Evolutionary conservation across 1,284 basidiomycete species (phyloP), one percentile per base, ranked within the genome.

Genomic region (Ceratobasidium sp.): DNA sequence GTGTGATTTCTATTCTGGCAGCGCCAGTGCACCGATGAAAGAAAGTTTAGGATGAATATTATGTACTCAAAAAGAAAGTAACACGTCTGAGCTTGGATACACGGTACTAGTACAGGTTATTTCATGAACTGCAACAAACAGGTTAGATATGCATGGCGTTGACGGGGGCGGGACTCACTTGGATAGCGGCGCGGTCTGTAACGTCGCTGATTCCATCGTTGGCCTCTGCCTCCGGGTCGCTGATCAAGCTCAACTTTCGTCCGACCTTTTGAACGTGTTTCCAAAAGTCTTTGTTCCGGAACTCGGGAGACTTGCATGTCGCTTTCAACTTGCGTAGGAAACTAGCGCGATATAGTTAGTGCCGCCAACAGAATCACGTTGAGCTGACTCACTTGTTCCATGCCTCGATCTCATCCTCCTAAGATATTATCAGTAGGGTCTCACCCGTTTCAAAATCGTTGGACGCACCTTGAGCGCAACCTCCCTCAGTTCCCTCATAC

Each of bases 391-490:
- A 92, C 89, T 80, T 81, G 81, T 94, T 93, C 92, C 92, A 94
- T 27, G 86, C 86, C 65, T 91, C 89, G 53, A 93, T 87, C 80
- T 93, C 91, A 79, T 92, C 90, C 81, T 93, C 90, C 88, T 91
- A 77, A n/a, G 48, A 63, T 16, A 29, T 27, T n/a, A 27, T 71
- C 6, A 34, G 16, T 7, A 54, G 24, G 39, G 24, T 11, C 3
- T 24, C 14, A 37, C 41, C 2, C 27, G 19, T 24, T 7, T 61
- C 6, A 29, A 31, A 46, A 3, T 14, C 13, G 14, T n/a, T 22
- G 24, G 48, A 80, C 86, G 58, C 75, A 90, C 90, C 82, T 85
- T 86, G 74, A 93, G 81, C 22, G 88, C 90, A 1, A 88, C 88
- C 74, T 86, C 84, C 78, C 94, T 86, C 82, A 95, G 82, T 61